Evolutionary conservation across 441 rosid species (phyloP).

Genomic region (Bocquillonia castaneifolia): DNA sequence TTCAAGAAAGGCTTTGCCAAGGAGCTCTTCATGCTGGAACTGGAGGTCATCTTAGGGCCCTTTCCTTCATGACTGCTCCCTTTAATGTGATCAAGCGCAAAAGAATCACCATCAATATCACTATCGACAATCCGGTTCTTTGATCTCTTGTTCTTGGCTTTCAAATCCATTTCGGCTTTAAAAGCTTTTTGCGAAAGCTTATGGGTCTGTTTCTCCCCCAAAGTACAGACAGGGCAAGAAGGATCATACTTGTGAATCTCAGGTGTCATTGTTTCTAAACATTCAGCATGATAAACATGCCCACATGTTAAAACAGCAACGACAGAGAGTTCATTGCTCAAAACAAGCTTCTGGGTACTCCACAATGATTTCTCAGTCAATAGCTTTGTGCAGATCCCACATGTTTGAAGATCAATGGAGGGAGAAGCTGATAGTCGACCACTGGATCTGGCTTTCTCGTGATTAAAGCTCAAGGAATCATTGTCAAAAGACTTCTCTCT

Average conservation of each 20-base stretch:
- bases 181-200: conserved; percentile 78
- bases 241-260: conserved; percentile 87
- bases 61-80: conserved; percentile 42
- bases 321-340: conserved; percentile 60
- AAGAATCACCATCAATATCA: conserved; percentile 46
- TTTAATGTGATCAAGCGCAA: conserved; percentile 39
- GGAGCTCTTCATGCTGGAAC: conserved; percentile 67
- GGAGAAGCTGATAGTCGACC: conserved; percentile 39
- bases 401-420: conserved; percentile 54
- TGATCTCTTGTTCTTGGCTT: conserved; percentile 57
- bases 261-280: conserved; percentile 84
- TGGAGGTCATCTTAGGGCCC: conserved; percentile 50
- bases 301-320: conserved; percentile 81
- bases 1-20: conserved; percentile 58
- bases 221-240: conserved; percentile 81
- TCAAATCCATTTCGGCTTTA: conserved; percentile 66
- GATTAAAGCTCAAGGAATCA: conserved; percentile 43
- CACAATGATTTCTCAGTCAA: conserved; percentile 72
- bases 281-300: conserved; percentile 92
- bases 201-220: conserved; percentile 70
- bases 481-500: conserved; percentile 58
- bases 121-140: conserved; percentile 65
- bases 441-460: conserved; percentile 45
- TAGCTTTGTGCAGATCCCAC: conserved; percentile 85
- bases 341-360: conserved; percentile 68